These are phyloP conservation scores for Monilinia polystroma DNA, from an alignment of 2,329 filamentous ascomycete genomes.

Conservation along the genomic window DNA sequence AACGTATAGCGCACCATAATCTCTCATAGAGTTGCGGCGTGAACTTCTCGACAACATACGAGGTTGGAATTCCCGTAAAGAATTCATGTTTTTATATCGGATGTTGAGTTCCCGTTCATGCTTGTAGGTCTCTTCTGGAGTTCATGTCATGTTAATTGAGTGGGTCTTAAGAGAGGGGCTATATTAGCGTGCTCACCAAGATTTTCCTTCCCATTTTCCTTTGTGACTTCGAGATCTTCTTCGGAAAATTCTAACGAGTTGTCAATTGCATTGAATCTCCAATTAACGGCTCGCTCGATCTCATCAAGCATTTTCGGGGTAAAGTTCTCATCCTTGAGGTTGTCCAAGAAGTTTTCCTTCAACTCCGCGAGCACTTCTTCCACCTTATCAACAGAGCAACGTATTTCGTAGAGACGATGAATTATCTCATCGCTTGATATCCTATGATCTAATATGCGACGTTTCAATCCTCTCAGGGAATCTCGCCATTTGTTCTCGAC, in stretches of 20 bases:
- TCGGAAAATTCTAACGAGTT: background rate
- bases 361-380: conserved; percentile 1
- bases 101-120: background rate
- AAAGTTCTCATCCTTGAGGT: background rate
- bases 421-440: background rate
- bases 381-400: conserved; percentile 7
- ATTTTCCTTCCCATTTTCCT: background rate
- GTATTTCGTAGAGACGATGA: background rate
- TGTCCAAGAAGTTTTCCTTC: background rate
- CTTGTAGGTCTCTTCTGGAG: background rate
- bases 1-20: background rate
- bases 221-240: background rate
- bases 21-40: background rate
- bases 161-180: background rate
- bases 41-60: background rate
- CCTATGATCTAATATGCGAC: background rate
- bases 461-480: background rate
- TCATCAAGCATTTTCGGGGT: background rate
- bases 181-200: background rate
- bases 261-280: conserved; percentile 2
- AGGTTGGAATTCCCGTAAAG: background rate
- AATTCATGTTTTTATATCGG: background rate
- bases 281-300: background rate
- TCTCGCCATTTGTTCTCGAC: background rate
- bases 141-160: background rate